A percentile compares a stretch with the other conserved stretches of the same genome.
phyloP scores from a whole-genome alignment of 768 basidiomycete genomes.

The Lentinula edodes region DNA sequence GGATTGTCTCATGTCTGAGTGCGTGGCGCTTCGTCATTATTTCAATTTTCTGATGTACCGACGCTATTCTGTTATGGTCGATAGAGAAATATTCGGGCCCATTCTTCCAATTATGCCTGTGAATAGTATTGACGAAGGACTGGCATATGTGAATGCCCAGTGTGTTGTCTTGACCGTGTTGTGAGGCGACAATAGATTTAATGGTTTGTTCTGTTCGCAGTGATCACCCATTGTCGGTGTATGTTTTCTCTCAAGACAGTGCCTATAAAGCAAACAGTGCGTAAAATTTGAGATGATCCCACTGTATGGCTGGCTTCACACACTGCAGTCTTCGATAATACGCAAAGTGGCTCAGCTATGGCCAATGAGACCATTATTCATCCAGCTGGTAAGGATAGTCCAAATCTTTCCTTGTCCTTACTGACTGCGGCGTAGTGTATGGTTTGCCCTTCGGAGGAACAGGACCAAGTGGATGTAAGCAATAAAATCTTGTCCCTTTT shows the following conservation, averaged over 20 bases:
- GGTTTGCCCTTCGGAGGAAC: constrained; percentile 49
- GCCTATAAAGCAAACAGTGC: constrained; percentile 32
- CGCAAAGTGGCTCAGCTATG: constrained; percentile 49
- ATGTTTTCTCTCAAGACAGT: constrained; percentile 53
- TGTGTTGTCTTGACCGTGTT: constrained; percentile 17
- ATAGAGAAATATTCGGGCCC: constrained; percentile 72
- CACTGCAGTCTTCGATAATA: constrained; percentile 44
- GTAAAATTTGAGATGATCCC: constrained; percentile 4
- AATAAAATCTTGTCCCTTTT: background rate
- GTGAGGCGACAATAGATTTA: no score
- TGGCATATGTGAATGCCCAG: constrained; percentile 50
- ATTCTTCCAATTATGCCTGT: constrained; percentile 60
- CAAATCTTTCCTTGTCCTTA: background rate
- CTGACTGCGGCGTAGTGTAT: constrained; percentile 15
- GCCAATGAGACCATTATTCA: constrained; percentile 62
- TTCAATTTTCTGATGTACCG: background rate
- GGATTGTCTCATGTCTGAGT: constrained; percentile 63
- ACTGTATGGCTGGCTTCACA: background rate
- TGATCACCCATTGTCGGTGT: constrained; percentile 55
- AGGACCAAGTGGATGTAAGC: constrained; percentile 62
- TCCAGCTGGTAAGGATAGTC: constrained; percentile 29
- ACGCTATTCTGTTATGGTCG: background rate
- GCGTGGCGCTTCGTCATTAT: constrained; percentile 11
- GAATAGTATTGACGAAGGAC: constrained; percentile 47
- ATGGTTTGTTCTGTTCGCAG: constrained; percentile 22